phyloP scores from a whole-genome alignment of 2,329 filamentous ascomycete genomes.

The Aspergillus fumigatus region DNA sequence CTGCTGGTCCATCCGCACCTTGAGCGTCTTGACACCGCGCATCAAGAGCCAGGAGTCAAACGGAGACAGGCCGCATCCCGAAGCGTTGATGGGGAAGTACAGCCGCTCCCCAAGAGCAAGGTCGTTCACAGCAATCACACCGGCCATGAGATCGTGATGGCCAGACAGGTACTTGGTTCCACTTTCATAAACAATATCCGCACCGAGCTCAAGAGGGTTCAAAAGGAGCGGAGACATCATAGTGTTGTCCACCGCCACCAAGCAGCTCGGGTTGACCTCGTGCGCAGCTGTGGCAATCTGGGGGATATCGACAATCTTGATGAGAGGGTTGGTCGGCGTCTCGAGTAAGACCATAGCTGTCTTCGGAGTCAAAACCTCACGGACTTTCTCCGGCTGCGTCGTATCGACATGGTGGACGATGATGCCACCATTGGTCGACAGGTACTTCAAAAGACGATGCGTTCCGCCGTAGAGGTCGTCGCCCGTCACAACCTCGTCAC shows the following conservation, averaged over 20 bases:
- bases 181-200: constrained; percentile 94
- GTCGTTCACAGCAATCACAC: constrained; percentile 90
- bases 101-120: constrained; percentile 76
- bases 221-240: constrained; percentile 95
- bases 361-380: constrained; percentile 65
- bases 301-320: constrained; percentile 93
- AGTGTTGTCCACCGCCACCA: constrained; percentile 95
- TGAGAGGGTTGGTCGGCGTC: constrained; percentile 93
- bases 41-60: constrained; percentile 96
- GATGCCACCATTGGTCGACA: constrained; percentile 84
- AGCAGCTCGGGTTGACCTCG: constrained; percentile 67
- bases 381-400: constrained; percentile 68
- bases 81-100: constrained; percentile 96
- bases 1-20: constrained; percentile 98
- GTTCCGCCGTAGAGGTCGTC: constrained; percentile 96
- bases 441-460: constrained; percentile 86
- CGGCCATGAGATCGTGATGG: constrained; percentile 98
- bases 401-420: constrained; percentile 96
- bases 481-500: constrained; percentile 94
- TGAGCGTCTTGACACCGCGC: constrained; percentile 91
- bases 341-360: constrained; percentile 95
- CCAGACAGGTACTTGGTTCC: constrained; percentile 97
- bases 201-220: constrained; percentile 90
- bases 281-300: constrained; percentile 74
- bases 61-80: constrained; percentile 86